Base-by-base conservation (phyloP, 2,329 filamentous ascomycete species). In the Pestalotiopsis sp. region DNA sequence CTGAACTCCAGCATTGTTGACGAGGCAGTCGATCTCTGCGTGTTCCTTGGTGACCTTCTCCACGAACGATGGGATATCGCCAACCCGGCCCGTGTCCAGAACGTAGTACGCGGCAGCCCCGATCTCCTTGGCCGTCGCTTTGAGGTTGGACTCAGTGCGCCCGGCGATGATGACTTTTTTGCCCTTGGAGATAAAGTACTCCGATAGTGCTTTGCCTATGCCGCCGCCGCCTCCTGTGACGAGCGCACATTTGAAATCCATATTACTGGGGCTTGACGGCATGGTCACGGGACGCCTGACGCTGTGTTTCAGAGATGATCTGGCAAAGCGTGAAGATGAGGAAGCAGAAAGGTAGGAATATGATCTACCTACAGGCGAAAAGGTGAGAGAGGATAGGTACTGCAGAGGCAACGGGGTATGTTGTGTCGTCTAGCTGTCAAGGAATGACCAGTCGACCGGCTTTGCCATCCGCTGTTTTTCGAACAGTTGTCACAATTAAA, bases 1-100 rank as follows among this genome's bases (percentile, higher is more conserved):
- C 74, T 90, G 87, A 0, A 89, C 85, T 1, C 87, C 87, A 0
- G 87, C 87, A 67, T 90, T 89, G 78, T 89, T 90, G 74, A 90
- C 79, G 0, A 90, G 74, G 71, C 86, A 89, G 76, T 90, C 87
- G 2, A 89, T 74, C 5, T 87, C 83, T 0, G 85, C 86, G 72
- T 89, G 84, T 5, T 87, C 82, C 2, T 69, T 71, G 3, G 80
- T 83, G 57, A 89, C 73, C 17, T 79, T 80, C 57, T 80, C 68
- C 66, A 85, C 77, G 70, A 89, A 88, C 0, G 65, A 58, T 0
- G 84, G 79, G 9, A 88, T 84, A 1, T 78, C 73, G 0, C 75
- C 65, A 0, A 82, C 80, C 3, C 84, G 77, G 65, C 86, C 83
- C 0, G 85, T 87, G 73, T 90, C 87, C 0, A 84, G 73, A 0